A percentile compares a stretch with the other conserved stretches of the same genome.
Conservation (phyloP, 2,329 filamentous ascomycete species). For the Chalaropsis ovoidea region DNA sequence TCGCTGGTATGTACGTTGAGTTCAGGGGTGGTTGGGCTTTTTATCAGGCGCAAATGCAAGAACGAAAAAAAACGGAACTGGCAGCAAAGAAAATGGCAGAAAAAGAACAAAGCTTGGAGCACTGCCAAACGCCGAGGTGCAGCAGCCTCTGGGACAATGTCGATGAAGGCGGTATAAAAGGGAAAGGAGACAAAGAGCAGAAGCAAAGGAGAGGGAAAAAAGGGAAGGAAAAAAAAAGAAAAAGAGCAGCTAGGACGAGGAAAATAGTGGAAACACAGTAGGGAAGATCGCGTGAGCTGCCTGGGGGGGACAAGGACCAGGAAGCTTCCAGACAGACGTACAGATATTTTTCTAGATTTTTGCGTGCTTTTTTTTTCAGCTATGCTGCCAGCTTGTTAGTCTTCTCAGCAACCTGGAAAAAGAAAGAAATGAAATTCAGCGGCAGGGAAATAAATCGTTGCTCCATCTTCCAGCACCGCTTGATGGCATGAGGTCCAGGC, state of each 20-base stretch:
- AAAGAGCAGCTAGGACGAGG: background rate
- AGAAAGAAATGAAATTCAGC: too few species aligned
- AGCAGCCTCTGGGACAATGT: background rate
- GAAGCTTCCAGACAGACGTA: too few species aligned
- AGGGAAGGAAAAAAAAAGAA: background rate
- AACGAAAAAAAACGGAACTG: background rate
- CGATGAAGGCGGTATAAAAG: background rate
- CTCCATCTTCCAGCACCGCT: too few species aligned
- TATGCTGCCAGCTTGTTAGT: too few species aligned
- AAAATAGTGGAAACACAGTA: background rate
- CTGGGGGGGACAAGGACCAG: background rate
- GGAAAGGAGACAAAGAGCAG: constrained; percentile 4
- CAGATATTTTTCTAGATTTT: background rate
- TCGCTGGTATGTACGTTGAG: background rate
- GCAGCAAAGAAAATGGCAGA: background rate
- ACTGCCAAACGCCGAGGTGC: background rate
- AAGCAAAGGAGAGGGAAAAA: background rate
- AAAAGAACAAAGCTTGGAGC: background rate
- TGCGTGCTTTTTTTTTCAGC: background rate
- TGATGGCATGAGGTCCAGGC: too few species aligned
- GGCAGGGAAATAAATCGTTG: too few species aligned
- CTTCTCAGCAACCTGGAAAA: too few species aligned
- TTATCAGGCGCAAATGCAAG: background rate
- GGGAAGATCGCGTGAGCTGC: background rate
- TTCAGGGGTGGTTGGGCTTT: background rate